Conservation (phyloP, 257 asterid species). For the Solanum commersonii region DNA sequence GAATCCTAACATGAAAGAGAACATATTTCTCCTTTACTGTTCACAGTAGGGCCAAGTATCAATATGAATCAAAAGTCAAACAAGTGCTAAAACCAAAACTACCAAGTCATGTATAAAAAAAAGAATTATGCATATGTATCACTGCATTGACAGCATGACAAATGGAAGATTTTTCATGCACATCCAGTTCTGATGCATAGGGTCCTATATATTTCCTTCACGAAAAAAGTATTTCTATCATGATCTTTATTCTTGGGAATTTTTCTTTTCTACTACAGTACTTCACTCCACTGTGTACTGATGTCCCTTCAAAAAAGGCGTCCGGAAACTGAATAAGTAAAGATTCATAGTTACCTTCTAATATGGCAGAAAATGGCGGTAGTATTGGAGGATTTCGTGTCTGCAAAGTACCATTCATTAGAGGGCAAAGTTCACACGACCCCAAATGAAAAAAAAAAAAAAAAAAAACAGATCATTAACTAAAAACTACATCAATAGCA, state of each 20-base stretch:
- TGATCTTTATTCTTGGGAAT: not conserved
- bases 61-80: not conserved
- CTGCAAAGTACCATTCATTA: constrained; percentile 26
- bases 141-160: not conserved
- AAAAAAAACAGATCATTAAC: not conserved
- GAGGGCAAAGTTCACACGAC: not conserved
- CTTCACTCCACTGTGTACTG: not conserved
- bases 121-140: not conserved
- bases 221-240: not conserved
- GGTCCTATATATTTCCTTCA: not conserved
- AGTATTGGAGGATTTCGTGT: constrained; percentile 39
- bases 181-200: not conserved
- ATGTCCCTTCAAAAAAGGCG: not conserved
- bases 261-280: not conserved
- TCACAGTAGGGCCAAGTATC: not conserved
- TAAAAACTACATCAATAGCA: not conserved
- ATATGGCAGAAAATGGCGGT: constrained; percentile 76
- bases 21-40: not conserved
- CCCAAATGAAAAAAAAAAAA: not conserved
- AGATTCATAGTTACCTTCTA: constrained; percentile 39
- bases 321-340: not conserved
- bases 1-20: not conserved
- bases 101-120: not conserved
- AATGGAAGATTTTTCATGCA: not conserved
- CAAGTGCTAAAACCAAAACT: not conserved